Conservation (phyloP, 495 filamentous ascomycete genomes). For the Aspergillus asperescens region DNA sequence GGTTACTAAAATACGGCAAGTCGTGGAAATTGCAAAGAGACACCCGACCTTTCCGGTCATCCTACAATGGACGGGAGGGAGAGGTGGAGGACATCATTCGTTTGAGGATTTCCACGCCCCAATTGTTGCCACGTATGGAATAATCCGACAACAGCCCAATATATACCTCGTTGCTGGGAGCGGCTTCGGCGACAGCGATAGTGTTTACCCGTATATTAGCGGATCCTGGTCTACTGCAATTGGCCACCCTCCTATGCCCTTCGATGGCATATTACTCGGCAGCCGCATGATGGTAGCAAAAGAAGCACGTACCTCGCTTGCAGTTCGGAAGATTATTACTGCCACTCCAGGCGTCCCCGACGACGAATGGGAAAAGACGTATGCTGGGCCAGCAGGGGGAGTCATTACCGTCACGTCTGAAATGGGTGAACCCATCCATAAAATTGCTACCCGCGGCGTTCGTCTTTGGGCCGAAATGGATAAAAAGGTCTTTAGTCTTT, state of each 20-base stretch:
- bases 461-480: constrained; percentile 37
- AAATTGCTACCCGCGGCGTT: constrained; percentile 36
- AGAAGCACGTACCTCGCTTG: constrained; percentile 33
- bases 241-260: constrained; percentile 43
- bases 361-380: constrained; percentile 30
- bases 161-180: constrained; percentile 46
- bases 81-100: constrained; percentile 49
- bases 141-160: constrained; percentile 41
- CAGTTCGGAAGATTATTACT: constrained; percentile 27
- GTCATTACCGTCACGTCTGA: constrained; percentile 38
- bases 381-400: constrained; percentile 24
- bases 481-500: constrained; percentile 31
- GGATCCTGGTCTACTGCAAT: constrained; percentile 40
- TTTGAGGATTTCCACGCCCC: constrained; percentile 49
- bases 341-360: constrained; percentile 26
- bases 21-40: constrained; percentile 42
- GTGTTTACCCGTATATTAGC: constrained; percentile 45
- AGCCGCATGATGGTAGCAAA: constrained; percentile 48
- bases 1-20: constrained; percentile 39
- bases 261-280: constrained; percentile 45
- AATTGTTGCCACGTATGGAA: constrained; percentile 40
- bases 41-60: constrained; percentile 45
- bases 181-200: constrained; percentile 44
- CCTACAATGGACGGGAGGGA: constrained; percentile 49
- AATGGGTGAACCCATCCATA: constrained; percentile 44